Conservation (phyloP, 768 basidiomycete species). For the Suillus clintonianus region DNA sequence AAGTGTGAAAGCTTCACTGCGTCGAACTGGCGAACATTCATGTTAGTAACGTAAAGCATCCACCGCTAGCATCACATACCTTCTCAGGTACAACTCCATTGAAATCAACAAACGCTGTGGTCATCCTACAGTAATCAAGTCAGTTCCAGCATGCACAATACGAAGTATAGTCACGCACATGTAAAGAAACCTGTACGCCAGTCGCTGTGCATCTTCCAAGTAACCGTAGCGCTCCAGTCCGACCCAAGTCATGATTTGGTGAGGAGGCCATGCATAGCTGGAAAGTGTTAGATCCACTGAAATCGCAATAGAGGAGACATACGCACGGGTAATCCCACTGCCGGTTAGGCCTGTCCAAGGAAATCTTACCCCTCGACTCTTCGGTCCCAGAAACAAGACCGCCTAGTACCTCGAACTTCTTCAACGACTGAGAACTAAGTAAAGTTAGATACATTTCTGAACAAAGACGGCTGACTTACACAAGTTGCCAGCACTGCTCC, state of each 20-base stretch:
- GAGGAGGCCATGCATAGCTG: slow-evolving; percentile 89
- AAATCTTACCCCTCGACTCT: slow-evolving; percentile 93
- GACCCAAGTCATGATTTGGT: slow-evolving; percentile 99
- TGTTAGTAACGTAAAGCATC: not conserved
- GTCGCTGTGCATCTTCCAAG: slow-evolving; percentile 86
- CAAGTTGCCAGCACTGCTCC: slow-evolving; percentile 89
- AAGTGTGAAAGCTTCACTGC: slow-evolving; percentile 94
- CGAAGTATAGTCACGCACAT: slow-evolving; percentile 54
- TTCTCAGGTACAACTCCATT: slow-evolving; percentile 99
- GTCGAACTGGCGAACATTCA: slow-evolving; percentile 64
- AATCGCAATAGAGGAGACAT: slow-evolving; percentile 9
- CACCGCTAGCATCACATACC: slow-evolving; percentile 39
- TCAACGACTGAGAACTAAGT: slow-evolving; percentile 75
- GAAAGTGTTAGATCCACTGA: slow-evolving; percentile 8
- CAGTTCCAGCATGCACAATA: not conserved
- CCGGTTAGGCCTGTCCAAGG: slow-evolving; percentile 93
- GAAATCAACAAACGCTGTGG: slow-evolving; percentile 92
- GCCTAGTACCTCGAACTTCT: slow-evolving; percentile 95
- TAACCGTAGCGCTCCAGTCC: slow-evolving; percentile 96
- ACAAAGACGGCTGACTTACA: slow-evolving; percentile 55
- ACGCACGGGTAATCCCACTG: slow-evolving; percentile 98
- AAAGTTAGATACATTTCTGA: slow-evolving; percentile 17
- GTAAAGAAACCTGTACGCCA: slow-evolving; percentile 97
- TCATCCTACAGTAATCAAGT: slow-evolving; percentile 62
- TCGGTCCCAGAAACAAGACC: slow-evolving; percentile 97